phyloP scores from a whole-genome alignment of 331 rosid genomes.

The Stylosanthes scabra region DNA sequence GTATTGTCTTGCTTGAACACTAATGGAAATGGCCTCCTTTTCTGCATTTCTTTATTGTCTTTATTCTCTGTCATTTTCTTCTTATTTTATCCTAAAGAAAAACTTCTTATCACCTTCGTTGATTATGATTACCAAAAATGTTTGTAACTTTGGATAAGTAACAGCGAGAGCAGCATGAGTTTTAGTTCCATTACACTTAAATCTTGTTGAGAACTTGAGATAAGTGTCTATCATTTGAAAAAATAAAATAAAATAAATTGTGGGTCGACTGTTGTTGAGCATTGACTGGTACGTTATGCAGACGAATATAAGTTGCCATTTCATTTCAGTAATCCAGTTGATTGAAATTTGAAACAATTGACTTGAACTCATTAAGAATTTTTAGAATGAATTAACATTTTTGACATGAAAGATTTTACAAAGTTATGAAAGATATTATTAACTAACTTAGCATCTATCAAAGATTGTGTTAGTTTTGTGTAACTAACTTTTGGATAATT shows the following conservation, averaged over 20 bases:
- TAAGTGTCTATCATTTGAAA: not conserved
- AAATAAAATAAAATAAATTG: too few relatives aligned
- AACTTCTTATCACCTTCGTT: not conserved
- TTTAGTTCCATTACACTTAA: not conserved
- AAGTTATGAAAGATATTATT: too few relatives aligned
- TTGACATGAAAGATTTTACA: too few relatives aligned
- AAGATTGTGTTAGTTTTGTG: too few relatives aligned
- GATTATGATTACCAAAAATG: not conserved
- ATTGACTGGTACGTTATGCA: not conserved
- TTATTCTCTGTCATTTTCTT: not conserved
- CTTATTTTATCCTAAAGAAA: not conserved
- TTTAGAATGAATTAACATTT: too few relatives aligned
- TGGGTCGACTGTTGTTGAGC: not conserved
- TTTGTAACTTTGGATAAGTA: not conserved
- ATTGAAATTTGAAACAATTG: not conserved
- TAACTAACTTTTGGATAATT: too few relatives aligned
- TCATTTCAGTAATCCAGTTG: not conserved
- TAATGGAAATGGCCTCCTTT: not conserved
- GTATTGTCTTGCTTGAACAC: conserved; percentile 25
- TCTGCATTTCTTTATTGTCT: conserved; percentile 8
- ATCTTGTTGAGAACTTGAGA: not conserved
- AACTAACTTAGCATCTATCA: too few relatives aligned
- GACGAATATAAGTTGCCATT: not conserved
- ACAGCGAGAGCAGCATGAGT: not conserved
- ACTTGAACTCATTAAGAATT: too few relatives aligned